Percentiles rank a stretch among this genome's conserved stretches.
phyloP scores from a whole-genome alignment of 768 basidiomycete species.

The Cystobasidium onofrii region DNA sequence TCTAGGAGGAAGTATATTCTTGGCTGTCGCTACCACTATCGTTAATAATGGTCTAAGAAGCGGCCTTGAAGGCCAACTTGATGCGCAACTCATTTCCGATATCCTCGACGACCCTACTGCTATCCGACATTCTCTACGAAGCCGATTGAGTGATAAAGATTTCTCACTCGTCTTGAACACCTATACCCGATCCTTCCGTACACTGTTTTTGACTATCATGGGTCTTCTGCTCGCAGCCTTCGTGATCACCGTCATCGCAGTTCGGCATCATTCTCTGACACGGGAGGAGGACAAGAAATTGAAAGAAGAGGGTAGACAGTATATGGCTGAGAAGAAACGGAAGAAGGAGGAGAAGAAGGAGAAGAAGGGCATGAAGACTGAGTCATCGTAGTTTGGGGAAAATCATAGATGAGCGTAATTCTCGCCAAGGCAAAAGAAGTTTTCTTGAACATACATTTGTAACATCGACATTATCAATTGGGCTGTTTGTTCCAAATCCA shows the following conservation, averaged over 20 bases:
- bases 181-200: slow-evolving; percentile 7
- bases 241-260: neutral
- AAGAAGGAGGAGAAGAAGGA: slow-evolving; percentile 9
- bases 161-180: neutral
- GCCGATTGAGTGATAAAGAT: neutral
- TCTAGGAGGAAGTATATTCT: slow-evolving; percentile 14
- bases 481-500: neutral
- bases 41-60: slow-evolving; percentile 15
- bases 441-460: too few species aligned
- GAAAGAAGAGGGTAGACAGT: slow-evolving; percentile 18
- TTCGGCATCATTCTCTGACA: slow-evolving; percentile 13
- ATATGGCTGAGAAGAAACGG: neutral
- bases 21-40: slow-evolving; percentile 15
- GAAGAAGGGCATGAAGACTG: neutral
- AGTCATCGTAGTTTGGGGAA: neutral
- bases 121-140: neutral
- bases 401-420: too few species aligned
- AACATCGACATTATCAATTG: too few species aligned
- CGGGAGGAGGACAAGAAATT: slow-evolving; percentile 14
- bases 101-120: slow-evolving; percentile 14
- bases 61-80: neutral
- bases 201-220: slow-evolving; percentile 10
- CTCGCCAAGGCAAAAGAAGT: too few species aligned
- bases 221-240: slow-evolving; percentile 4
- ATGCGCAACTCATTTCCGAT: neutral